Evolutionary conservation across 2,329 filamentous ascomycete genomes (phyloP), one percentile per base, ranked within the genome.

Genomic region (Botrytis fragariae): DNA sequence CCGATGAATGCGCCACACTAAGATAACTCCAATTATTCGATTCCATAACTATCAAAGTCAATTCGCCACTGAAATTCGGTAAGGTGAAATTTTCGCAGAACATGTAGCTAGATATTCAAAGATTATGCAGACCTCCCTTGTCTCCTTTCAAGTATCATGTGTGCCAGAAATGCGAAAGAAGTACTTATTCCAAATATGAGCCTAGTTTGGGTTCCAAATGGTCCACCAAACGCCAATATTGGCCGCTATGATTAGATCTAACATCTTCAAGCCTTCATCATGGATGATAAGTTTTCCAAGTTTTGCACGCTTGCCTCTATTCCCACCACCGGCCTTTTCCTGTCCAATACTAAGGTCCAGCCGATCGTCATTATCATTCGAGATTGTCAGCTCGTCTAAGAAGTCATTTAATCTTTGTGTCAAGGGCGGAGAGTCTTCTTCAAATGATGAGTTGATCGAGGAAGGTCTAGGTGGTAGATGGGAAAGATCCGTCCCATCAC

Each of bases 171-270:
- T 42, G n/a, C 32, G 29, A 10, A 35, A 39, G 22, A 44, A 69
- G 65, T 57, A 57, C 16, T 25, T 18, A 12, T 8, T 42, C 25
- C 22, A 37, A 42, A 32, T 35, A 67, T 22, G 29, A 54, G 32
- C 61, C 35, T 72, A 69, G 8, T 59, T 72, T 39, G 71, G 71
- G 63, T 93, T 92, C 88, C 94, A 98, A 6, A 93, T 90, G 78
- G 91, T 90, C 95, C 95, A 98, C 93, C 95, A 99, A 25, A 98
- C 85, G 1, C 93, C 94, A 83, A 99, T 89, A 80, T 97, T 98
- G 18, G 94, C 92, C 6, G 95, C 93, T 32, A 99, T 93, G 0
- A 97, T 86, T 74, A 99, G 82, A 85, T 99, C 96, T 79, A 98
- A 83, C 95, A 99, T 98, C 85, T 97, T 97, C 76, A 97, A 84